Evolutionary conservation across 2,329 filamentous ascomycete genomes (phyloP).

Genomic region (Geosmithia putterillii): DNA sequence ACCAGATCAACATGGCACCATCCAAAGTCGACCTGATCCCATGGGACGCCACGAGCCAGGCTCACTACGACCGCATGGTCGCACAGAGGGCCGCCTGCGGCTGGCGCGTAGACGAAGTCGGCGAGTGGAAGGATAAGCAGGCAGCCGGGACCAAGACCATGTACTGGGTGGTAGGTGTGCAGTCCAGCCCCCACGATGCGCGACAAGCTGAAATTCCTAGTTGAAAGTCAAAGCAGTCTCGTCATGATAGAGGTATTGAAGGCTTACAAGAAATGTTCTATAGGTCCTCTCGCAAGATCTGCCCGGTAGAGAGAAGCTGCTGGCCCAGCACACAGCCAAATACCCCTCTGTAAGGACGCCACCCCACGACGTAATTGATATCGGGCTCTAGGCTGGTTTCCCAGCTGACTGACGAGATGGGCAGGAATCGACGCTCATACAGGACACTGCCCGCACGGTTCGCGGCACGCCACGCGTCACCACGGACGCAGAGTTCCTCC

Average conservation of each 20-base stretch:
- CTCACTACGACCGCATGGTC: constrained; percentile 25
- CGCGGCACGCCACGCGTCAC: constrained; percentile 14
- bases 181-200: background rate
- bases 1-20: constrained; percentile 1
- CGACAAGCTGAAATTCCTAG: background rate
- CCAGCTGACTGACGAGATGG: constrained; percentile 4
- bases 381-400: too few relatives aligned
- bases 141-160: constrained; percentile 20
- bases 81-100: constrained; percentile 32
- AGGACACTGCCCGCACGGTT: constrained; percentile 19
- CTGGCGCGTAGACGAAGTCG: constrained; percentile 26
- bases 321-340: constrained; percentile 14
- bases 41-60: constrained; percentile 26
- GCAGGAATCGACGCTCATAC: constrained; percentile 18
- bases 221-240: too few relatives aligned
- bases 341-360: constrained; percentile 18
- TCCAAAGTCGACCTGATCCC: constrained; percentile 23
- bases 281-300: constrained; percentile 13
- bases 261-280: too few relatives aligned
- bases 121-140: constrained; percentile 18
- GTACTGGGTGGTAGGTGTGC: constrained; percentile 25
- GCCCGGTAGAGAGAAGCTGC: constrained; percentile 13
- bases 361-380: too few relatives aligned
- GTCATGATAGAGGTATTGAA: too few relatives aligned
- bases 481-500: constrained; percentile 16